These are phyloP conservation scores for Pseudopediastrum boryanum DNA, from an alignment of 139 green algal genomes.

Conservation along the genomic window DNA sequence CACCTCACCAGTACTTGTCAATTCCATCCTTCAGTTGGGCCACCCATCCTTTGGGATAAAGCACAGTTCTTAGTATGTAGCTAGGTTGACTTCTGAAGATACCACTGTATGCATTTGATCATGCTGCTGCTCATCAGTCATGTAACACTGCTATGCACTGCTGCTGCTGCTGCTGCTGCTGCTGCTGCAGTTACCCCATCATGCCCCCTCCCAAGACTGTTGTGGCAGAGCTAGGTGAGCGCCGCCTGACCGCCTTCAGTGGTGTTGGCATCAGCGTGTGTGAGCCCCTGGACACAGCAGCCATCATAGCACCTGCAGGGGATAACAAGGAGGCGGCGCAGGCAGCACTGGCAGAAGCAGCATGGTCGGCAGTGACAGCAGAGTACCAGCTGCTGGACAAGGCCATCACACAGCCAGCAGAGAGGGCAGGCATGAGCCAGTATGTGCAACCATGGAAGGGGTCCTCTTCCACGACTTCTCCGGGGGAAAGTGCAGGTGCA, in stretches of 20 bases:
- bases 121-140: too few species aligned
- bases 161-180: too few species aligned
- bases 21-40: too few species aligned
- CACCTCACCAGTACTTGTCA: too few species aligned
- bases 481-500: too few species aligned
- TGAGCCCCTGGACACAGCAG: conserved; percentile 69
- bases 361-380: conserved; percentile 41
- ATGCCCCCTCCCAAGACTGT: conserved; percentile 92
- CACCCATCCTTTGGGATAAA: too few species aligned
- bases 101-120: too few species aligned
- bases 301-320: conserved; percentile 35
- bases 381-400: conserved; percentile 65
- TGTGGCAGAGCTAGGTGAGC: conserved; percentile 86
- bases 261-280: conserved; percentile 79
- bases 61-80: too few species aligned
- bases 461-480: too few species aligned
- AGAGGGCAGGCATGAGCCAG: conserved; percentile 24
- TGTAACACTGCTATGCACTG: too few species aligned
- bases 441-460: too few species aligned
- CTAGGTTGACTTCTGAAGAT: too few species aligned
- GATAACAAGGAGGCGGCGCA: conserved; percentile 65
- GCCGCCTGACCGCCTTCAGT: conserved; percentile 74
- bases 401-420: conserved; percentile 64
- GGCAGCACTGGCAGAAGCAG: conserved; percentile 52
- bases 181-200: conserved; percentile 66